phyloP scores from a whole-genome alignment of 805 yeast genomes.

The Candida multigemmis region DNA sequence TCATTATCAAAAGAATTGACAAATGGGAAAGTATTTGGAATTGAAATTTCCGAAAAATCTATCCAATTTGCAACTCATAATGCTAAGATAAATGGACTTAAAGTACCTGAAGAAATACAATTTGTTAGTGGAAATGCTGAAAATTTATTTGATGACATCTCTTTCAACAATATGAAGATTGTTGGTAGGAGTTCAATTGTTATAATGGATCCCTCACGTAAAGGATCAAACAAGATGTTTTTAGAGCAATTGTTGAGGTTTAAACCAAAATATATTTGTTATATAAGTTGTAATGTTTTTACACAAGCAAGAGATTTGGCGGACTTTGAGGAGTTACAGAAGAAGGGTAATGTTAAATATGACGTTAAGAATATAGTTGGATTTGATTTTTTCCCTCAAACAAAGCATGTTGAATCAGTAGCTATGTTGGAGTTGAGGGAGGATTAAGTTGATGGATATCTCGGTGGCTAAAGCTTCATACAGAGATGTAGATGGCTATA shows the following conservation, averaged over 20 bases:
- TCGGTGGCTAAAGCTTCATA: too few relatives aligned
- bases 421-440: conserved; percentile 29
- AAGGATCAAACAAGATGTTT: conserved; percentile 27
- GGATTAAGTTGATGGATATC: too few relatives aligned
- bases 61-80: conserved; percentile 29
- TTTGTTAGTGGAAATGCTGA: conserved; percentile 32
- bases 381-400: conserved; percentile 46
- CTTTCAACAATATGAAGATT: conserved; percentile 15
- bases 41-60: conserved; percentile 25
- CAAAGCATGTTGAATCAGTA: conserved; percentile 50
- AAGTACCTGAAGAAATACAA: conserved; percentile 15
- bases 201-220: conserved; percentile 37
- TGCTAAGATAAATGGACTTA: conserved; percentile 28
- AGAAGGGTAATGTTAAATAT: conserved; percentile 6
- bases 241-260: conserved; percentile 27
- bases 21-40: conserved; percentile 29
- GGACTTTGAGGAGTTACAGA: conserved; percentile 15
- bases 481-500: too few relatives aligned
- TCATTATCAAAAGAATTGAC: conserved; percentile 18
- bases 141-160: conserved; percentile 17
- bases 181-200: conserved; percentile 24
- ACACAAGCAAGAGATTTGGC: conserved; percentile 37
- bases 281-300: conserved; percentile 37
- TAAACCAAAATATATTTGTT: conserved; percentile 26
- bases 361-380: conserved; percentile 20